These are phyloP conservation scores for Myriosclerotinia scirpicola DNA, from an alignment of 2,329 filamentous ascomycete genomes.

Conservation along the genomic window DNA sequence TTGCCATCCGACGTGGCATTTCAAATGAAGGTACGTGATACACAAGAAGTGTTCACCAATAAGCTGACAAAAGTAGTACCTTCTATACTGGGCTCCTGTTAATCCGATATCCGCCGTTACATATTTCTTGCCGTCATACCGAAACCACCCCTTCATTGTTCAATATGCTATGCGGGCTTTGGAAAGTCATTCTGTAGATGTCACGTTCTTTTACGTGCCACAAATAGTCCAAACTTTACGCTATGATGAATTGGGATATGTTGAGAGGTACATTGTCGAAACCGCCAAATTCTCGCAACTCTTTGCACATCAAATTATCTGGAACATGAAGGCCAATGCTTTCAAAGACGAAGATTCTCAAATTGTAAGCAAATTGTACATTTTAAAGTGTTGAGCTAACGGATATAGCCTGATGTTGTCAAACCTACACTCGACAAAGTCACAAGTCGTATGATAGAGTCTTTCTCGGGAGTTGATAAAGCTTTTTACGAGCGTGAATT, in stretches of 20 bases:
- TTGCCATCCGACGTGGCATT: conserved; percentile 77
- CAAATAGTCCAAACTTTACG: conserved; percentile 95
- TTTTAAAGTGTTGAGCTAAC: conserved; percentile 24
- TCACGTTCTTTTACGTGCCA: conserved; percentile 98
- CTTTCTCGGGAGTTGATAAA: conserved; percentile 76
- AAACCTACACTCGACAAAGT: conserved; percentile 93
- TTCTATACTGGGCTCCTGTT: conserved; percentile 89
- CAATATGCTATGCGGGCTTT: conserved; percentile 96
- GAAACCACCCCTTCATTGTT: conserved; percentile 86
- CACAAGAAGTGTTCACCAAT: not conserved
- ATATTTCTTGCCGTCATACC: conserved; percentile 87
- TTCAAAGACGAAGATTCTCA: conserved; percentile 95
- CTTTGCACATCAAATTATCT: conserved; percentile 99
- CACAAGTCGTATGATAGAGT: conserved; percentile 76
- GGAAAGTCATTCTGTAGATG: conserved; percentile 91
- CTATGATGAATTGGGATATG: conserved; percentile 90
- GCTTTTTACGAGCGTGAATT: conserved; percentile 95
- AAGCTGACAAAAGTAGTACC: conserved; percentile 58
- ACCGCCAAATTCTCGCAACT: conserved; percentile 97
- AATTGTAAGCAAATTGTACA: conserved; percentile 56
- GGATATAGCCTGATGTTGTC: conserved; percentile 72
- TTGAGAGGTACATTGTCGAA: conserved; percentile 94
- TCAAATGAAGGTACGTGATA: conserved; percentile 73
- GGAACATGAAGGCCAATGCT: conserved; percentile 99
- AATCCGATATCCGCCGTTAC: conserved; percentile 93